Base-by-base conservation (phyloP, 768 basidiomycete genomes). In the Russula ochroleuca region DNA sequence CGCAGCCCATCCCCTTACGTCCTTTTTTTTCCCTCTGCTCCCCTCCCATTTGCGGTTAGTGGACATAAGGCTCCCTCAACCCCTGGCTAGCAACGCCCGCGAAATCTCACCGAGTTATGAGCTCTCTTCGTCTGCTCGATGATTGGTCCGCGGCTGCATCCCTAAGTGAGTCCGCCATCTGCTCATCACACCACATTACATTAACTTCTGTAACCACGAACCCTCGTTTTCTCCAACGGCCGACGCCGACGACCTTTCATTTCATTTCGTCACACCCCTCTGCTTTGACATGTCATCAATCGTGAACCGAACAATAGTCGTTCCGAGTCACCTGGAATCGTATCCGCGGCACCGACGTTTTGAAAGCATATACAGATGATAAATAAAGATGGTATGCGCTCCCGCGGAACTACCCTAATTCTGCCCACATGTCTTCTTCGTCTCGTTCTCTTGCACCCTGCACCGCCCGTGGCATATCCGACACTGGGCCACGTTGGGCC, bases 381-480 rank as follows among this genome's bases (percentile, higher is more conserved):
- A 43, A 51, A 59, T 33, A 35, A 53, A 11, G 19, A 50, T 25
- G 10, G 21, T 14, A 35, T 25, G 5, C 6, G 37, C 47, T 7
- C 31, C 37, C 45, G 31, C 21, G 28, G 25, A 43, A 41, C 71
- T 63, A 76, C 35, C 74, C 76, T 17, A 76, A 33, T 70, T 83
- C 83, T 3, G 88, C 87, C 89, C 89, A 90, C 50, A 86, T 77
- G 67, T 91, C 89, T 69, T 85, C 83, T 5, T 75, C 73, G 67
- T 90, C 88, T 49, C 86, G 77, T 25, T 86, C 82, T 55, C 73
- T 75, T n/a, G 74, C 70, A 9, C 80, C 82, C 69, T 83, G 79
- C 21, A 73, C 83, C 15, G 82, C 85, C 38, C 77, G 80, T 5
- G 87, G 86, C 85, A 86, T 87, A 57, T 81, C 80, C 8, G 80